A percentile compares a stretch with the other conserved stretches of the same genome.
Evolutionary conservation across 306 rosid species (phyloP).

Genomic region (Quillaja saponaria): DNA sequence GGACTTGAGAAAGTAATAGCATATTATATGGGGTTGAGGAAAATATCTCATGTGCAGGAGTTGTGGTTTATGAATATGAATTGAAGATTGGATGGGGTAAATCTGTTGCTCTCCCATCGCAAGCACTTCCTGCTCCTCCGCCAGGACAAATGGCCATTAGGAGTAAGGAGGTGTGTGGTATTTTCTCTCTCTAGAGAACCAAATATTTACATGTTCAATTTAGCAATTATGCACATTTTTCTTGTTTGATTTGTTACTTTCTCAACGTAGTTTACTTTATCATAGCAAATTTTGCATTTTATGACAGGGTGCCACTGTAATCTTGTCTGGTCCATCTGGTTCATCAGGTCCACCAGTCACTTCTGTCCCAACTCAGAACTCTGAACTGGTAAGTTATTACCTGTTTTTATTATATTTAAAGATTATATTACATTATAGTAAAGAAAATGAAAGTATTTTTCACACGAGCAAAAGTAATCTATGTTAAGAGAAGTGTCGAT

Average conservation of each 20-base stretch:
- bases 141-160: slow-evolving; percentile 99
- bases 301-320: slow-evolving; percentile 89
- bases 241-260: slow-evolving; percentile 20
- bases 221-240: neutral
- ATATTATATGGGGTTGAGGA: slow-evolving; percentile 23
- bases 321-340: slow-evolving; percentile 97
- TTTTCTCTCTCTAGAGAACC: neutral
- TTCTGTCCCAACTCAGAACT: slow-evolving; percentile 90
- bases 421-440: slow-evolving; percentile 5
- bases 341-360: slow-evolving; percentile 97
- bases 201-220: neutral
- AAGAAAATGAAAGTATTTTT: slow-evolving; percentile 8
- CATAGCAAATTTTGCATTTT: slow-evolving; percentile 21
- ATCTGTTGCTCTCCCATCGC: slow-evolving; percentile 96
- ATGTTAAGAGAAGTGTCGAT: neutral
- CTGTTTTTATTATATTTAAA: slow-evolving; percentile 12
- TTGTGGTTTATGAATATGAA: slow-evolving; percentile 95
- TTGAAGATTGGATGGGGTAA: slow-evolving; percentile 99
- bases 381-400: slow-evolving; percentile 71
- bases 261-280: neutral
- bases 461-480: slow-evolving; percentile 9
- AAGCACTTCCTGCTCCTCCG: slow-evolving; percentile 98
- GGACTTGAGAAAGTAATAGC: slow-evolving; percentile 11
- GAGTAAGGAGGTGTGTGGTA: slow-evolving; percentile 82
- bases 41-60: slow-evolving; percentile 62